Conservation (phyloP, 176 grass and related monocot species). For the Aegilops speltoides region DNA sequence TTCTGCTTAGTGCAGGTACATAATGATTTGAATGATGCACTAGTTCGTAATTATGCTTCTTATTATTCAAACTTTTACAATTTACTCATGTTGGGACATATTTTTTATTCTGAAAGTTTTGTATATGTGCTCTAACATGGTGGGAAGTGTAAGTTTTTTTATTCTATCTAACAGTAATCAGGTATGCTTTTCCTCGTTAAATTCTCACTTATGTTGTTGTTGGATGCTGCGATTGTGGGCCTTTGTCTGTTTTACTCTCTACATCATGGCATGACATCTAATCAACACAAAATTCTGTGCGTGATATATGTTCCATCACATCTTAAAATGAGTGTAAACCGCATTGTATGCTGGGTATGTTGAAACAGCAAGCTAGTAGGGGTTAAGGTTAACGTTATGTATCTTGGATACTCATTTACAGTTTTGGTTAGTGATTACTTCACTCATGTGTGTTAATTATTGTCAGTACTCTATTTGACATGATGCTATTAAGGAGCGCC, state of each 20-base stretch:
- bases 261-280: not conserved
- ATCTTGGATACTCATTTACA: not conserved
- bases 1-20: not conserved
- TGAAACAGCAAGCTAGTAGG: not conserved
- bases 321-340: not conserved
- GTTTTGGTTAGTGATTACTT: not conserved
- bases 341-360: not conserved
- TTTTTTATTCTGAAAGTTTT: not conserved
- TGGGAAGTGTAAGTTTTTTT: not conserved
- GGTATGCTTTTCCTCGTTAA: not conserved
- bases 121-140: not conserved
- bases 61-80: not conserved
- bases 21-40: slow-evolving; percentile 22
- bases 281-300: not conserved
- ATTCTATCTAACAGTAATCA: not conserved
- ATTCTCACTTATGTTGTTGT: not conserved
- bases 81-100: not conserved
- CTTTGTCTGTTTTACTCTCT: not conserved
- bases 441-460: not conserved
- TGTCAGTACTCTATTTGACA: not conserved
- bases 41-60: not conserved
- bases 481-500: not conserved
- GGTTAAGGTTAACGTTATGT: not conserved
- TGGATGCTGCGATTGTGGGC: not conserved
- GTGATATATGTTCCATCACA: not conserved